These are phyloP conservation scores for Pythium myriotylum DNA, from an alignment of 352 stramenopile species.

Conservation along the genomic window DNA sequence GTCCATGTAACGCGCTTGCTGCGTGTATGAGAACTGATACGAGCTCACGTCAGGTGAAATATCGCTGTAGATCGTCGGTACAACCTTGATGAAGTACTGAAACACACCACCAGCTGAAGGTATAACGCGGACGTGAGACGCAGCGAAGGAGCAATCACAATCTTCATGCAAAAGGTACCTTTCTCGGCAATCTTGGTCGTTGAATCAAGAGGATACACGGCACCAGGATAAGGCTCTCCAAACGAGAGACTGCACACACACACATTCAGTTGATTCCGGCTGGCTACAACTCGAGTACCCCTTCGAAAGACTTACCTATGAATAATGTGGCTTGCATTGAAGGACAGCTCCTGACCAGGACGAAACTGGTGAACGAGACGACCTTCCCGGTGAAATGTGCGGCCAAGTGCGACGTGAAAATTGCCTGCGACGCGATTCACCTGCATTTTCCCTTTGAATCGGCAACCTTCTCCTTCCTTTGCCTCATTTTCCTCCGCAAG, in stretches of 20 bases:
- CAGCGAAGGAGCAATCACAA: not conserved
- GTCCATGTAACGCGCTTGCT: constrained; percentile 78
- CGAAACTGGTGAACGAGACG: constrained; percentile 83
- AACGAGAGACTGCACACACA: constrained; percentile 56
- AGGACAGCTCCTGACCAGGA: constrained; percentile 73
- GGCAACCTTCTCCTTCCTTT: constrained; percentile 79
- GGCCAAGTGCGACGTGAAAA: constrained; percentile 82
- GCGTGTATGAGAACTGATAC: constrained; percentile 88
- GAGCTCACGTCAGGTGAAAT: constrained; percentile 64
- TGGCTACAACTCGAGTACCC: too few relatives aligned
- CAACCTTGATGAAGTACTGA: constrained; percentile 90
- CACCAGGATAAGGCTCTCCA: constrained; percentile 49
- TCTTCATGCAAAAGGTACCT: constrained; percentile 27
- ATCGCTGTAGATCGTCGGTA: constrained; percentile 86
- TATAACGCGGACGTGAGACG: constrained; percentile 5
- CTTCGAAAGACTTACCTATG: constrained; percentile 42
- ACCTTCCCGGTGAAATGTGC: constrained; percentile 80
- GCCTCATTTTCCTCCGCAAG: constrained; percentile 64
- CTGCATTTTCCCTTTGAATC: constrained; percentile 80
- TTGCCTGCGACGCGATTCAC: constrained; percentile 87
- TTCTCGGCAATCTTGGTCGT: constrained; percentile 48
- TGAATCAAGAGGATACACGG: constrained; percentile 53
- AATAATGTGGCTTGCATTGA: constrained; percentile 82
- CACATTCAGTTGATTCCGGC: not conserved
- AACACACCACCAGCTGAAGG: constrained; percentile 69